Conservation (phyloP, 164 flowering plant species). For the Annona squamosa region DNA sequence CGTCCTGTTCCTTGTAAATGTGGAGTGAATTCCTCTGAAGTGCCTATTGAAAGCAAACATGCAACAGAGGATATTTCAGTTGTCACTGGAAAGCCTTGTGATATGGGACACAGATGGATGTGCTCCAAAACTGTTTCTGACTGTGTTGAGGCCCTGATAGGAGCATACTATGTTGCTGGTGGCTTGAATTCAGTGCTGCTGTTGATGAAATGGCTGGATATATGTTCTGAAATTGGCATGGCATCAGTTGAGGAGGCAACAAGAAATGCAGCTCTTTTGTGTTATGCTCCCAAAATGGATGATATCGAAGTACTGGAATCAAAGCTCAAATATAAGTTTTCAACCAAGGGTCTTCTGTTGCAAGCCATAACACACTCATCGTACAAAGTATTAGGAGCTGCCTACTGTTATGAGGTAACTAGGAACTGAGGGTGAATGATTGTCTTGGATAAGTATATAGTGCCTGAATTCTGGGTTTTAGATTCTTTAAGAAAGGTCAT, state of each 20-base stretch:
- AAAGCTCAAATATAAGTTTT: slow-evolving; percentile 55
- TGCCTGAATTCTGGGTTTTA: background rate
- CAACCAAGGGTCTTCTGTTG: slow-evolving; percentile 60
- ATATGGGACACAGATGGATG: slow-evolving; percentile 89
- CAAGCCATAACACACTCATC: slow-evolving; percentile 87
- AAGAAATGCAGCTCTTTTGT: slow-evolving; percentile 37
- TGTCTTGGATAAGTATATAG: background rate
- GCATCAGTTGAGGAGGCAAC: slow-evolving; percentile 41
- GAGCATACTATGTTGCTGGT: slow-evolving; percentile 80
- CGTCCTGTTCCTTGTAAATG: slow-evolving; percentile 59
- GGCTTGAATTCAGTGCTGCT: slow-evolving; percentile 59
- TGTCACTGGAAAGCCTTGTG: slow-evolving; percentile 62
- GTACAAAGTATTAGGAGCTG: slow-evolving; percentile 44
- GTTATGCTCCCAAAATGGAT: slow-evolving; percentile 33
- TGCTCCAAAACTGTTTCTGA: slow-evolving; percentile 82
- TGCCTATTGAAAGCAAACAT: slow-evolving; percentile 52
- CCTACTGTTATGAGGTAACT: slow-evolving; percentile 71
- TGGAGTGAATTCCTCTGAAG: slow-evolving; percentile 60
- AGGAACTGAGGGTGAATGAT: background rate
- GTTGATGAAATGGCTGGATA: slow-evolving; percentile 75
- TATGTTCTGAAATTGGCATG: slow-evolving; percentile 50
- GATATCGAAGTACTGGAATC: slow-evolving; percentile 48
- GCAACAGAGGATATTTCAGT: slow-evolving; percentile 40
- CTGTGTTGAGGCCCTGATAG: slow-evolving; percentile 88
- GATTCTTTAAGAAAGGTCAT: too few relatives aligned